Base-by-base conservation (phyloP, 2,329 filamentous ascomycete species). In the Macrophomina tecta region DNA sequence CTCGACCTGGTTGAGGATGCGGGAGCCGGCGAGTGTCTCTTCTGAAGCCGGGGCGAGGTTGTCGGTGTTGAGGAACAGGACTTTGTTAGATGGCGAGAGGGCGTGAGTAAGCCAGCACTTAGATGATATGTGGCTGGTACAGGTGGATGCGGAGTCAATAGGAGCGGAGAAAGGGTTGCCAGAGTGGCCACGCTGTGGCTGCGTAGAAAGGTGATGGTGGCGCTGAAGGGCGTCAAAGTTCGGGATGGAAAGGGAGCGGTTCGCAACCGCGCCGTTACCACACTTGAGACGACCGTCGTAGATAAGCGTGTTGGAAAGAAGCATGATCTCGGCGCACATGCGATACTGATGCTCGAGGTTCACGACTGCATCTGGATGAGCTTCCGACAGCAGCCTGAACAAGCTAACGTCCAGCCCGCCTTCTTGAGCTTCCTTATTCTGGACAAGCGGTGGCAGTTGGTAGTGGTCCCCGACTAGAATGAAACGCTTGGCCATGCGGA, bases 301-400 rank as follows among this genome's bases (percentile, higher is more conserved):
- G 73, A 99, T 97, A 66, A 99, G 86, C 1, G 87, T 91, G 78
- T 97, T 99, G 69, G 93, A 96, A 14, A 99, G 85, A 2, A 90
- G 86, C 94, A 98, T 98, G 68, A 99, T 91, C 69, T 99, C 95
- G 71, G 95, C 91, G 73, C 93, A 97, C 95, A 99, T 99, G 69
- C 95, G 92, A 76, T 99, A 99, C 76, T 99, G 95, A 74, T 97
- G 93, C 73, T 95, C 93, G 1, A 99, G 86, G 69, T 91, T 97
- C 69, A 96, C 92, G 2, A 99, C 94, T 0, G 93, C 93, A 55
- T 88, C 83, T 0, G 95, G 94, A 69, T 98, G 94, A 0, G 87
- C 86, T 73, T 98, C 95, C 0, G 93, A 97, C 12, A 99, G 86
- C 3, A 95, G 85, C 76, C 97, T 97, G 85, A 99, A 99, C 62